Conservation (phyloP, 31 red algal species). For the Endocladia muricata region DNA sequence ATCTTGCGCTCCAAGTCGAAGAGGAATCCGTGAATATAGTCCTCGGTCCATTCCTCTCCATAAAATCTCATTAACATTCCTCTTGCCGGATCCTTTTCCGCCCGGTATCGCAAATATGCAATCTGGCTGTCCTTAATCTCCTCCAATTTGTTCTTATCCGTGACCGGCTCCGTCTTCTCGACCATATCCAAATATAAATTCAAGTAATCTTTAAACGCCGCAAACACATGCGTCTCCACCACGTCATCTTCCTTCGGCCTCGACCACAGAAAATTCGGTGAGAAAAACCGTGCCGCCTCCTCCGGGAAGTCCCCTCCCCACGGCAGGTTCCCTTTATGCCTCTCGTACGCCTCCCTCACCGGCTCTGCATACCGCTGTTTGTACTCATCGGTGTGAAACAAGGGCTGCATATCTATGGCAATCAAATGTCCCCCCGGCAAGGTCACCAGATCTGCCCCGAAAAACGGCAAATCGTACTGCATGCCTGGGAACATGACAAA, state of each 20-base stretch:
- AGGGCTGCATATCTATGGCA: constrained; percentile 94
- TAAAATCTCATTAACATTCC: constrained; percentile 96
- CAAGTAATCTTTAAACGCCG: constrained; percentile 93
- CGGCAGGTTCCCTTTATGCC: constrained; percentile 63
- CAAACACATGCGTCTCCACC: constrained; percentile 78
- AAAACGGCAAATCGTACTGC: constrained; percentile 89
- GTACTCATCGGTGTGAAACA: constrained; percentile 88
- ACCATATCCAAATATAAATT: constrained; percentile 85
- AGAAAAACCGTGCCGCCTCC: constrained; percentile 87
- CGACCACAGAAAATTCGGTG: constrained; percentile 85
- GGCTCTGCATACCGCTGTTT: constrained; percentile 46
- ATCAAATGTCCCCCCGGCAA: constrained; percentile 94
- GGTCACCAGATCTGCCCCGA: constrained; percentile 94
- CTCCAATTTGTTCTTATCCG: constrained; percentile 49
- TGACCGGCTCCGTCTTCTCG: constrained; percentile 38
- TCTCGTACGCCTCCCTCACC: constrained; percentile 56
- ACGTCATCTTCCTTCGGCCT: constrained; percentile 72
- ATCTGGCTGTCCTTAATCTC: constrained; percentile 82
- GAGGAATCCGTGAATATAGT: constrained; percentile 88
- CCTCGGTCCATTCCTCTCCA: constrained; percentile 95
- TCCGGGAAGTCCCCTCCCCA: constrained; percentile 96
- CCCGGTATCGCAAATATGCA: constrained; percentile 84
- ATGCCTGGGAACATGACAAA: constrained; percentile 92
- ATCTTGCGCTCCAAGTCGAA: constrained; percentile 78
- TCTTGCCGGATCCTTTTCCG: constrained; percentile 91